These are phyloP conservation scores for Saururus chinensis DNA, from an alignment of 164 flowering plant species.

Conservation along the genomic window DNA sequence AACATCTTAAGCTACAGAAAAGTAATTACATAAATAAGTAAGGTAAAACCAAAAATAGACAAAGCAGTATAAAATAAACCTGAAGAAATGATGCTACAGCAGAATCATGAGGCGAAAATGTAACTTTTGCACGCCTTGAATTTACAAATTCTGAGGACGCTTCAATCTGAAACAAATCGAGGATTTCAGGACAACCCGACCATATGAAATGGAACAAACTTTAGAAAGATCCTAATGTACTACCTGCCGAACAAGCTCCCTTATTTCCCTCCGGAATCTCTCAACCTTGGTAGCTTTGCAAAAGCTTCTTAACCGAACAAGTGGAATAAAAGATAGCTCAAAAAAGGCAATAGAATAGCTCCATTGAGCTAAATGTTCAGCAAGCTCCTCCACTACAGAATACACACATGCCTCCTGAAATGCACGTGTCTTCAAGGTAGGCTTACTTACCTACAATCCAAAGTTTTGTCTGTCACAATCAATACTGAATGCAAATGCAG, in stretches of 20 bases:
- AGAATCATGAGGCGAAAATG: constrained; percentile 71
- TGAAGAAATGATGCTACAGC: constrained; percentile 61
- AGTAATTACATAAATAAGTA: no score
- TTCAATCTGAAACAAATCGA: constrained; percentile 43
- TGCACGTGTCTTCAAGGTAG: constrained; percentile 58
- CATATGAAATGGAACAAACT: not conserved
- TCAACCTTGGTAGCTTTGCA: constrained; percentile 74
- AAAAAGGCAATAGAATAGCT: constrained; percentile 87
- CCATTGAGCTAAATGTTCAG: constrained; percentile 92
- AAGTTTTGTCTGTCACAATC: not conserved
- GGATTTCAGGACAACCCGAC: not conserved
- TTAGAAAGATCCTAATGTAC: not conserved
- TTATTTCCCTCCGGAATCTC: constrained; percentile 72
- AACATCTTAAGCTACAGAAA: no score
- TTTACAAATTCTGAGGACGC: constrained; percentile 59
- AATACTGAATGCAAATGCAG: not conserved
- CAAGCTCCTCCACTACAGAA: constrained; percentile 74
- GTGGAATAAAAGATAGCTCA: constrained; percentile 76
- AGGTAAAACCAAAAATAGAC: not conserved
- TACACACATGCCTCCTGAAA: constrained; percentile 92
- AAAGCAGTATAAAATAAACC: constrained; percentile 31
- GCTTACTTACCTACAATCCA: constrained; percentile 61
- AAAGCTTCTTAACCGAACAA: constrained; percentile 60
- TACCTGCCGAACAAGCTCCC: constrained; percentile 76
- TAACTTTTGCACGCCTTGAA: constrained; percentile 40